Conservation (phyloP, 441 rosid genomes). For the Mallotus japonicus region DNA sequence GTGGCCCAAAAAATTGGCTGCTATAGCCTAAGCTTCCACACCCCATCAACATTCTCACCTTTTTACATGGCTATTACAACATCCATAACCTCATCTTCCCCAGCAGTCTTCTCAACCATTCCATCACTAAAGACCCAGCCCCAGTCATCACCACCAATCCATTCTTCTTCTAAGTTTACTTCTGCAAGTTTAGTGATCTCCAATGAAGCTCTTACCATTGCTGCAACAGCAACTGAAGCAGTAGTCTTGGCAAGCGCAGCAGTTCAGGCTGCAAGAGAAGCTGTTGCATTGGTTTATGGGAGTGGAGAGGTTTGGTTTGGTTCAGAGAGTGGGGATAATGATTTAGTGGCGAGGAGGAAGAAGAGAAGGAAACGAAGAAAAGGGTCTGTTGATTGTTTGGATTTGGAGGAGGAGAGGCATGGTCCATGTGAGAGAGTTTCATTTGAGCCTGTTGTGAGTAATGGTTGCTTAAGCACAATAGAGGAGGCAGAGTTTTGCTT, state of each 20-base stretch:
- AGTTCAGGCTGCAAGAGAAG: slow-evolving; percentile 32
- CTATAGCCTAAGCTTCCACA: neutral
- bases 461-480: slow-evolving; percentile 34
- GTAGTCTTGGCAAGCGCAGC: slow-evolving; percentile 27
- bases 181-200: slow-evolving; percentile 17
- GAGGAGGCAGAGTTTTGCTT: slow-evolving; percentile 53
- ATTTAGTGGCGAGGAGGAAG: slow-evolving; percentile 32
- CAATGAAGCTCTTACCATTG: slow-evolving; percentile 21
- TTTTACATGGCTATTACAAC: slow-evolving; percentile 14
- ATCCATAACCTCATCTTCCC: neutral
- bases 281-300: slow-evolving; percentile 30
- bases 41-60: neutral
- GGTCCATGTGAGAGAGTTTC: slow-evolving; percentile 10
- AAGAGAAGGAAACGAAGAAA: slow-evolving; percentile 39
- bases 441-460: slow-evolving; percentile 26
- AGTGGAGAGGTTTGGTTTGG: slow-evolving; percentile 1
- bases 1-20: neutral
- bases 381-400: slow-evolving; percentile 25
- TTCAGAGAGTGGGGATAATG: neutral
- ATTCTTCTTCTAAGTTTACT: slow-evolving; percentile 21
- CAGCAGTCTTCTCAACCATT: neutral
- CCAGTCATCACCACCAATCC: neutral
- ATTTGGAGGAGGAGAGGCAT: slow-evolving; percentile 12
- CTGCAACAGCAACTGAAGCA: slow-evolving; percentile 22
- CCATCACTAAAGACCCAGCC: neutral